Evolutionary conservation across 2,329 filamentous ascomycete genomes (phyloP), one percentile per base, ranked within the genome.

Genomic region (Microcera coccophila): DNA sequence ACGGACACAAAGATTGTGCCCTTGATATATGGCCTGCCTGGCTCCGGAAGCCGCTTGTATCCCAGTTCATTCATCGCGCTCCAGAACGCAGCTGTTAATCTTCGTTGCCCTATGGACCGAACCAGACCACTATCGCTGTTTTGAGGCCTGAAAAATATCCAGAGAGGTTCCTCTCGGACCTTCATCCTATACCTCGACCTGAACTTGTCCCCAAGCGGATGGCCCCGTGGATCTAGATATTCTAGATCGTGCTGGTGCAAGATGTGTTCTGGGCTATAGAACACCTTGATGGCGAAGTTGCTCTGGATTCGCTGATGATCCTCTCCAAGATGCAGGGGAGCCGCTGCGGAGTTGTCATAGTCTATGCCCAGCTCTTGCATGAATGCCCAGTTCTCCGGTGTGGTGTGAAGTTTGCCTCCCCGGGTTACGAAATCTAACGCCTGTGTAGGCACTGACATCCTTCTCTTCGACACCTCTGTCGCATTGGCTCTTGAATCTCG

Each of bases 221-320:
- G 62, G 5, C 61, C 63, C 9, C 54, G 53, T 1, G 61, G 57
- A 5, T 58, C 57, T 16, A 71, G 56, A 42, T 57, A 65, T 5
- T 50, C 50, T 12, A 64, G 48, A 40, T 69, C 57, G 42, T 59
- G 58, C 4, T 61, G 59, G 21, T 62, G 55, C 36, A 70, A 48
- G 41, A 64, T 49, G 47, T 70, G 60, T 8, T 44, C 39, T 9
- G 56, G 43, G 16, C 52, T 58, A 38, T 59, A 63, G 15, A 49
- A 51, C 7, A 66, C 29, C 3, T 40, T 48, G 38, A 59, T 50
- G 21, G 47, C 40, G 38, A 60, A 63, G 5, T 48, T 33, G 3
- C 41, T 39, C 9, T 39, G 18, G 4, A 60, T 49, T 19, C 35
- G 44, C 8, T 14, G 11, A 4, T 48, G 31, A 10, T 52, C 45